Evolutionary conservation across 805 yeast species (phyloP), one percentile per base, ranked within the genome.

Genomic region (Hanseniaspora thailandica): DNA sequence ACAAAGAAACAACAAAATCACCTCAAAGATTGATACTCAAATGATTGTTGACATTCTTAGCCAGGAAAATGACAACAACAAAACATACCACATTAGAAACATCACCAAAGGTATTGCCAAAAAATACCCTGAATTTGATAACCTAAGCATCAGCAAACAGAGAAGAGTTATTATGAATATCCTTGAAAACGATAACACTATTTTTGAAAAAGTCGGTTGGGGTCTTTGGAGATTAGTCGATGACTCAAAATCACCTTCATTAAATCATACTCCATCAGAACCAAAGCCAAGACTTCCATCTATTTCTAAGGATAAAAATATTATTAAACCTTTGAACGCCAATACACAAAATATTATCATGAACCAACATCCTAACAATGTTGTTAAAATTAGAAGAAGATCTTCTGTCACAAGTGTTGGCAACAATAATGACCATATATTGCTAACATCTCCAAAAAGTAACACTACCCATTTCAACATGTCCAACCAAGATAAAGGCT

Each of bases 141-240:
- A 78, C 58, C 70, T 89, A 54, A 84, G 94, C 1, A 73, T 87
- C 20, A 85, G 95, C 10, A 89, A 89, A 63, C 96, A 89, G 68
- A 76, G 97, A 63, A 74, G 97, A 56, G 75, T 89, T 55, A 89
- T 89, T 30, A 89, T 89, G 82, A 80, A 88, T 13, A 93, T 89
- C 38, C 76, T 89, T 68, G 96, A 87, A 60, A 76, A 78, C 58
- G 84, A 85, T 9, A 81, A 78, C 54, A 74, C 76, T 55, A 65
- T 65, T 6, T 89, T 89, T 69, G 95, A 87, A 62, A 89, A 89
- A 69, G 87, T 89, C 31, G 96, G 97, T 22, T 89, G 97, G 97
- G 97, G 97, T 56, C 94, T 89, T 66, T 89, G 97, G 97, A 84
- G 84, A 26, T 25, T 50, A 8, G 43, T 34, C 15, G 43, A 41